Conservation (phyloP, 2,329 filamentous ascomycete species). For the Colletotrichum trifolii region DNA sequence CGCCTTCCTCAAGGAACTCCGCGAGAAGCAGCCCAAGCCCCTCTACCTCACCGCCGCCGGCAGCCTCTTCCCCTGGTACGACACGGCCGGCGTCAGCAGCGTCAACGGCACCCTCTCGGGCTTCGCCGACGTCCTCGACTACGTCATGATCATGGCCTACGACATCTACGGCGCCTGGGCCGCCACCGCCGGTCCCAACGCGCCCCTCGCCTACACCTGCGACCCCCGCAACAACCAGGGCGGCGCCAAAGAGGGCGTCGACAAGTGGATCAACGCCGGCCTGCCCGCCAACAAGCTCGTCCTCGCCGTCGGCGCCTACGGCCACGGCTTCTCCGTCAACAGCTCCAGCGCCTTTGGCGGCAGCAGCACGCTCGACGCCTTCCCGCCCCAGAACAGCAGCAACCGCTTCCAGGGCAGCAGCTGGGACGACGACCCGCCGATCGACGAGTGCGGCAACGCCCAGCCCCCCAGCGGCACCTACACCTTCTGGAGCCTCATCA, state of each 20-base stretch:
- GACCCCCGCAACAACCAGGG: constrained; percentile 34
- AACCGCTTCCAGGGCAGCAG: constrained; percentile 35
- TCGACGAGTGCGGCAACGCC: constrained; percentile 33
- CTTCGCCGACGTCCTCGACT: constrained; percentile 28
- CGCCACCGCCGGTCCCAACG: constrained; percentile 29
- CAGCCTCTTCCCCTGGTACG: constrained; percentile 30
- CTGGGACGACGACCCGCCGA: constrained; percentile 32
- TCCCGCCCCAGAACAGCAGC: constrained; percentile 29
- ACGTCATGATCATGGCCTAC: constrained; percentile 35
- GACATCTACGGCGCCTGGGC: constrained; percentile 34
- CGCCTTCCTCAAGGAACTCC: constrained; percentile 29
- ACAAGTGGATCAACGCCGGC: constrained; percentile 29
- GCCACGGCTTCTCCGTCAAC: constrained; percentile 36
- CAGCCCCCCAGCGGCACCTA: constrained; percentile 28
- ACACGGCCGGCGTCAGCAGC: constrained; percentile 8
- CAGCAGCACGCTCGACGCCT: constrained; percentile 30
- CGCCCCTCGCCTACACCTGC: constrained; percentile 20
- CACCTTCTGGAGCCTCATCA: constrained; percentile 29
- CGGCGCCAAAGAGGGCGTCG: constrained; percentile 30
- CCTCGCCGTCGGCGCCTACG: constrained; percentile 32
- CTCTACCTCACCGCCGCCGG: constrained; percentile 32
- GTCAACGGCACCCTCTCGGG: constrained; percentile 20
- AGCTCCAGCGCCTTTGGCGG: constrained; percentile 22
- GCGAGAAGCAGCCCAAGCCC: constrained; percentile 32
- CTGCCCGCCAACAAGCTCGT: constrained; percentile 31